Conservation (phyloP, 495 filamentous ascomycete genomes). For the Thozetella sp. region DNA sequence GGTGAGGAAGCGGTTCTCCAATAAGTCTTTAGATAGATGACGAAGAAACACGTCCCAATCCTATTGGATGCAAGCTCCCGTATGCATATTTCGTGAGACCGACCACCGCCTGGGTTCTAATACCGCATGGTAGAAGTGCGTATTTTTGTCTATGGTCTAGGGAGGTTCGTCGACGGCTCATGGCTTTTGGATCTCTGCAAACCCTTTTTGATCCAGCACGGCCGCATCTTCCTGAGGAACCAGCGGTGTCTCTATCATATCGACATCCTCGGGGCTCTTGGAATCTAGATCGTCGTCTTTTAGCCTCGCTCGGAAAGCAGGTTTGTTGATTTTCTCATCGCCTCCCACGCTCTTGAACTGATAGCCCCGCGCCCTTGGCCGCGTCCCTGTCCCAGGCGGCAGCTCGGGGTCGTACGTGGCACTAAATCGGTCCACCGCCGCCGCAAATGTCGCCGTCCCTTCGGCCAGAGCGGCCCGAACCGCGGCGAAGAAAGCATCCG, state of each 20-base stretch:
- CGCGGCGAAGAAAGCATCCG: constrained; percentile 72
- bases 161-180: too few species aligned
- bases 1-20: neutral
- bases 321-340: constrained; percentile 67
- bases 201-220: constrained; percentile 62
- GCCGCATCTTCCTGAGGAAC: constrained; percentile 49
- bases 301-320: constrained; percentile 55
- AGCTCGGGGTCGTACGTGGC: constrained; percentile 65
- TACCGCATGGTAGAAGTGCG: too few species aligned
- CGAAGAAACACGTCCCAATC: too few species aligned
- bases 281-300: constrained; percentile 16
- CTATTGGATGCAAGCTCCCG: too few species aligned
- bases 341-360: constrained; percentile 72
- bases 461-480: constrained; percentile 54
- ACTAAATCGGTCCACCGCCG: constrained; percentile 56
- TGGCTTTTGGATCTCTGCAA: constrained; percentile 49
- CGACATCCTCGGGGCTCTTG: constrained; percentile 6
- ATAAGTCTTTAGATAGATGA: too few species aligned
- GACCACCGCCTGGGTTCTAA: too few species aligned
- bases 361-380: constrained; percentile 84
- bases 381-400: constrained; percentile 72
- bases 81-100: too few species aligned
- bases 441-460: constrained; percentile 64
- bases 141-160: too few species aligned
- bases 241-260: constrained; percentile 32